Evolutionary conservation across 345 rosid genomes (phyloP).

Genomic region (rapeseed (Brassica napus)): Da-Ae NC_063435.1:23532001-23532500

Average conservation of each 20-base stretch:
- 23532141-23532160: not conserved
- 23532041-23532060: constrained; percentile 62
- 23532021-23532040: constrained; percentile 67
- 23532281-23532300: not conserved
- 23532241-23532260: not conserved
- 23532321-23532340: not conserved
- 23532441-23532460: not conserved
- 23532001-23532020: constrained; percentile 64
- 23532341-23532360: not conserved
- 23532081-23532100: constrained; percentile 54
- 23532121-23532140: not conserved
- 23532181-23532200: not conserved
- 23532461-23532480: constrained; percentile 37
- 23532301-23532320: not conserved
- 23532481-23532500: constrained; percentile 75
- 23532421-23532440: not conserved
- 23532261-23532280: not conserved
- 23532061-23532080: constrained; percentile 64
- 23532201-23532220: not conserved
- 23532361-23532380: not conserved
- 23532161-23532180: not conserved
- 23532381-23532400: not conserved
- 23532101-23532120: constrained; percentile 1
- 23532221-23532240: no score
- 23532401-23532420: not conserved